Evolutionary conservation across 768 basidiomycete species (phyloP).

Genomic region (Suillus sp.): DNA sequence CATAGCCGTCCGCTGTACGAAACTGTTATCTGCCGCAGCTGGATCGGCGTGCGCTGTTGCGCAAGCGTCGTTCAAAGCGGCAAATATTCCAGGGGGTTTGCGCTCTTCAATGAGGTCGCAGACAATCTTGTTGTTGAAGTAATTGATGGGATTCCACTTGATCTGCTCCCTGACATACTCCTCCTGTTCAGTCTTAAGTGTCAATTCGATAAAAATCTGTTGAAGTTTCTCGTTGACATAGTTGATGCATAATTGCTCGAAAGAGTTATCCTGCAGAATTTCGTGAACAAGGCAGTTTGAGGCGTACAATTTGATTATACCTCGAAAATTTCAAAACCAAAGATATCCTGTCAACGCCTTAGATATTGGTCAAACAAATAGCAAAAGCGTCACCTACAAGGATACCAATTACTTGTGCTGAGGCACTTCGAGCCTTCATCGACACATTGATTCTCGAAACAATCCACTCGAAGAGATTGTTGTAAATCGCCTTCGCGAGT

Average conservation of each 20-base stretch:
- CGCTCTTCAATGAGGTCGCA: constrained; percentile 98
- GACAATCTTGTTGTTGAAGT: constrained; percentile 97
- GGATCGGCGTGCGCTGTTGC: constrained; percentile 99
- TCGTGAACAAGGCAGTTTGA: constrained; percentile 5
- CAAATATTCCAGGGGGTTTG: constrained; percentile 95
- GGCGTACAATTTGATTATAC: constrained; percentile 38
- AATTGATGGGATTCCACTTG: constrained; percentile 99
- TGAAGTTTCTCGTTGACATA: constrained; percentile 99
- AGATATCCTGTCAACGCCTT: constrained; percentile 72
- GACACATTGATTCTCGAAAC: constrained; percentile 94
- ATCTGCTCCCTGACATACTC: constrained; percentile 99
- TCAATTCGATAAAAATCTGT: constrained; percentile 98
- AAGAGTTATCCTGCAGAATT: constrained; percentile 77
- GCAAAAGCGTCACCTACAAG: constrained; percentile 51
- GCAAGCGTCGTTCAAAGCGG: constrained; percentile 97
- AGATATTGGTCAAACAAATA: constrained; percentile 4
- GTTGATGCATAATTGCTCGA: constrained; percentile 99
- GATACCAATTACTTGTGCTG: constrained; percentile 89
- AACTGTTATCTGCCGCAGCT: constrained; percentile 93
- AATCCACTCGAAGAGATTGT: constrained; percentile 99
- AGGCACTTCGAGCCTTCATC: constrained; percentile 82
- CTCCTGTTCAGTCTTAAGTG: constrained; percentile 98
- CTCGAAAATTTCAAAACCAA: constrained; percentile 98
- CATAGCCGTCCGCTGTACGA: constrained; percentile 85
- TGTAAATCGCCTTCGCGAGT: constrained; percentile 93